phyloP scores from a whole-genome alignment of 148 eudicot species.

The Chenopodium quinoa region DNA sequence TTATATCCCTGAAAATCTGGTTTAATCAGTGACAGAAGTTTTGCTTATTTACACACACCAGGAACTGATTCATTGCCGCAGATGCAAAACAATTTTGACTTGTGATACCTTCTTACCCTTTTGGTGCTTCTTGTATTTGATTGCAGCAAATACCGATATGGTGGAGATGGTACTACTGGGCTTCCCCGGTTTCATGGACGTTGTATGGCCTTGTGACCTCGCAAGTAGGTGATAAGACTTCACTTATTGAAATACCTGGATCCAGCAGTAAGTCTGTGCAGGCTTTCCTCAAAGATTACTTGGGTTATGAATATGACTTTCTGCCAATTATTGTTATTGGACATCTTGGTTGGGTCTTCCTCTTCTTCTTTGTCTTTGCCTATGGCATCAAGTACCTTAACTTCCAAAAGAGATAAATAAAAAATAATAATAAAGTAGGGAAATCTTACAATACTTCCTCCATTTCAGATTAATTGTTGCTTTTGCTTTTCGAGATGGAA shows the following conservation, averaged over 20 bases:
- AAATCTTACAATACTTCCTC: background rate
- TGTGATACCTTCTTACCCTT: background rate
- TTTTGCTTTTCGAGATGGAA: background rate
- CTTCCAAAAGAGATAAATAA: constrained; percentile 52
- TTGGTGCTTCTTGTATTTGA: background rate
- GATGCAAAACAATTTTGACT: background rate
- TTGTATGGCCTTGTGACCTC: constrained; percentile 67
- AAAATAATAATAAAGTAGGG: background rate
- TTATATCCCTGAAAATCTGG: background rate
- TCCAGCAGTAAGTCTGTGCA: constrained; percentile 31
- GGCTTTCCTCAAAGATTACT: constrained; percentile 36
- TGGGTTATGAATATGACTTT: constrained; percentile 60
- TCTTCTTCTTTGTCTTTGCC: constrained; percentile 57
- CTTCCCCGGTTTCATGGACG: constrained; percentile 73
- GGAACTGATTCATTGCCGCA: background rate
- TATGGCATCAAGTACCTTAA: constrained; percentile 64
- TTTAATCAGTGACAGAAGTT: background rate
- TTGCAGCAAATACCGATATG: constrained; percentile 79
- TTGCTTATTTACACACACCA: background rate
- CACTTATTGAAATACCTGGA: constrained; percentile 50
- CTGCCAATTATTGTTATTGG: constrained; percentile 49
- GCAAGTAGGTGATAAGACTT: constrained; percentile 55
- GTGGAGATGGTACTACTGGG: constrained; percentile 95
- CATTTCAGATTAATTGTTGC: background rate
- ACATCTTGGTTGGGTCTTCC: constrained; percentile 57